These are phyloP conservation scores for Fusarium acutatum DNA, from an alignment of 2,329 filamentous ascomycete genomes.

Conservation along the genomic window DNA sequence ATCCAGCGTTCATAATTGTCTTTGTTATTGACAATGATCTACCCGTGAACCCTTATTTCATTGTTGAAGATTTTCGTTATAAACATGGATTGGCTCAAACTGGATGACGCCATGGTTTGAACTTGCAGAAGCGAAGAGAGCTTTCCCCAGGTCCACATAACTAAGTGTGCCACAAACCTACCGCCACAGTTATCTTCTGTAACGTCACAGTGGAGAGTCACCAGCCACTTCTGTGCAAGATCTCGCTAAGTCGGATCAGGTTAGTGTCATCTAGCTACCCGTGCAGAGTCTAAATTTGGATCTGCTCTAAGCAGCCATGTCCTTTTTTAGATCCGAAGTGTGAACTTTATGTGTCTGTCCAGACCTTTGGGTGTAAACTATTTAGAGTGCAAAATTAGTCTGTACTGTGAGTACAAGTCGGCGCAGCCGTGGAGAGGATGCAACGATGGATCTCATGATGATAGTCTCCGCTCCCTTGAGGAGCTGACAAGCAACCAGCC, in stretches of 20 bases:
- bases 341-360: constrained; percentile 1
- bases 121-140: constrained; percentile 30
- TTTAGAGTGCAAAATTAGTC: constrained; percentile 1
- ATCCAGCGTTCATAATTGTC: not conserved
- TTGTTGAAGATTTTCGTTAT: constrained; percentile 20
- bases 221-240: constrained; percentile 28
- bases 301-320: constrained; percentile 29
- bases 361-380: constrained; percentile 3
- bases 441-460: not conserved
- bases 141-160: constrained; percentile 21
- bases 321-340: constrained; percentile 14
- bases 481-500: not conserved
- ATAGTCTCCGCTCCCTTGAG: constrained; percentile 1
- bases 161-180: constrained; percentile 12
- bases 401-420: constrained; percentile 29
- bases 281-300: constrained; percentile 36
- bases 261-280: constrained; percentile 21
- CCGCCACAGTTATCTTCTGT: constrained; percentile 7
- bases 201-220: constrained; percentile 26
- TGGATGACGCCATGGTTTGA: constrained; percentile 21
- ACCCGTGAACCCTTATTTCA: constrained; percentile 7
- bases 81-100: constrained; percentile 23
- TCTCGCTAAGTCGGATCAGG: not conserved
- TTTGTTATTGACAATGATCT: not conserved
- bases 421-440: not conserved